Percentiles rank a stretch among this genome's conserved stretches.
Evolutionary conservation across 345 rosid genomes (phyloP).

Genomic region (Aethionema arabicum): DNA sequence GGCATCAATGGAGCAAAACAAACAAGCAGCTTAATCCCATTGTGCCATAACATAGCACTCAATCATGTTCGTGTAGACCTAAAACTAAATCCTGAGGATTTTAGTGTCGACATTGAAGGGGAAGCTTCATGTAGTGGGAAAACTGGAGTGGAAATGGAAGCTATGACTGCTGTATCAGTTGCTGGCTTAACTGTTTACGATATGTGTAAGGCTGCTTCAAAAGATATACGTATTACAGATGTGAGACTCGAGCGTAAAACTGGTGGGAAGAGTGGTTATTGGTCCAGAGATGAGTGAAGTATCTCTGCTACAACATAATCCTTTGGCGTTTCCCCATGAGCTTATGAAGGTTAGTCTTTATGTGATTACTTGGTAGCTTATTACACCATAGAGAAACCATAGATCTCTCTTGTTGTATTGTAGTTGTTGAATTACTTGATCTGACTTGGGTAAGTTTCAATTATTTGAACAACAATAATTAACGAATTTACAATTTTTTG

Average conservation of each 20-base stretch:
- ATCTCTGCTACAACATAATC: too few species aligned
- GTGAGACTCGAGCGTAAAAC: slow-evolving; percentile 64
- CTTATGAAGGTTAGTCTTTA: too few species aligned
- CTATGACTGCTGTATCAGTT: slow-evolving; percentile 72
- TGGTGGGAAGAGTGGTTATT: slow-evolving; percentile 86
- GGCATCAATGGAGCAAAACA: slow-evolving; percentile 90
- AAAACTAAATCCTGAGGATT: slow-evolving; percentile 55
- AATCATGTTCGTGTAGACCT: slow-evolving; percentile 71
- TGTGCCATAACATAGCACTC: slow-evolving; percentile 80
- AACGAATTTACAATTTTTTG: too few species aligned
- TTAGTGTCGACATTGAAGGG: slow-evolving; percentile 72
- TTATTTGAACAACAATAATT: too few species aligned
- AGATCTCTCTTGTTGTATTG: too few species aligned
- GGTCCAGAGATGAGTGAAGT: slow-evolving; percentile 53
- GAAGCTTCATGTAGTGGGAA: slow-evolving; percentile 76
- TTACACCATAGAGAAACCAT: too few species aligned
- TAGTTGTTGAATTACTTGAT: too few species aligned
- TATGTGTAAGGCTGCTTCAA: slow-evolving; percentile 97
- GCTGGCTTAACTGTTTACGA: slow-evolving; percentile 93
- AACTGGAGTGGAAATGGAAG: slow-evolving; percentile 98
- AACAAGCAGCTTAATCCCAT: slow-evolving; percentile 76
- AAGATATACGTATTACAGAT: slow-evolving; percentile 63
- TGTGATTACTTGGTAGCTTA: too few species aligned
- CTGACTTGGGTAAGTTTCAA: too few species aligned
- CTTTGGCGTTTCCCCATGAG: too few species aligned